Evolutionary conservation across 371 early-diverging fungal species (phyloP).

Genomic region (Sporodiniella umbellata): DNA sequence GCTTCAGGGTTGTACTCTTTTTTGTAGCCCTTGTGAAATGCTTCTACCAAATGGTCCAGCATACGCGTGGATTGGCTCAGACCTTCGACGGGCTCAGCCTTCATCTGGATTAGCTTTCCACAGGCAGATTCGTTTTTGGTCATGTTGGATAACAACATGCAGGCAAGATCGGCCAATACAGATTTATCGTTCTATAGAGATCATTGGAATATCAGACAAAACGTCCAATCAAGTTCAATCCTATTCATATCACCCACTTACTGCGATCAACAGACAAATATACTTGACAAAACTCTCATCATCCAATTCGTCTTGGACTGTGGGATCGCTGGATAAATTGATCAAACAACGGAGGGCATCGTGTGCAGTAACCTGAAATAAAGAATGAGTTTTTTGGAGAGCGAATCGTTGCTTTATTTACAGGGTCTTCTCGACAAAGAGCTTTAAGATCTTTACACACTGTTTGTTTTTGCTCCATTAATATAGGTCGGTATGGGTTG

Average conservation of each 20-base stretch:
- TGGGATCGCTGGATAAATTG: slow-evolving; percentile 74
- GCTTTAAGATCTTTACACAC: slow-evolving; percentile 69
- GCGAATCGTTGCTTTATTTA: slow-evolving; percentile 24
- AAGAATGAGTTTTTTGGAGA: background rate
- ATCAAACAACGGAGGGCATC: slow-evolving; percentile 80
- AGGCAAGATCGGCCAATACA: slow-evolving; percentile 72
- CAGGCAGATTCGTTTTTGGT: slow-evolving; percentile 69
- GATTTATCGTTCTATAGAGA: slow-evolving; percentile 33
- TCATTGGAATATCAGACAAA: no score
- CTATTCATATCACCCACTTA: no score
- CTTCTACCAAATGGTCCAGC: slow-evolving; percentile 83
- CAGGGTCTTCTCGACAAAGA: slow-evolving; percentile 68
- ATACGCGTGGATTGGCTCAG: slow-evolving; percentile 43
- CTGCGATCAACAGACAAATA: slow-evolving; percentile 67
- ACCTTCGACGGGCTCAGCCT: slow-evolving; percentile 39
- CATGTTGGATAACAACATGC: slow-evolving; percentile 93
- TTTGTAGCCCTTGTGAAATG: slow-evolving; percentile 79
- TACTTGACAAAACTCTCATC: slow-evolving; percentile 64
- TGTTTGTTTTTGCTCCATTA: slow-evolving; percentile 56
- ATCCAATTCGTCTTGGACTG: slow-evolving; percentile 58
- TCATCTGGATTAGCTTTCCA: slow-evolving; percentile 49
- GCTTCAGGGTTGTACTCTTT: slow-evolving; percentile 80
- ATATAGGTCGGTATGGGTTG: slow-evolving; percentile 59
- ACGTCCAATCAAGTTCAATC: no score
- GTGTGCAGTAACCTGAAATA: slow-evolving; percentile 71